Percentiles rank a stretch among this genome's conserved stretches.
These are phyloP conservation scores for Aureobasidium sp. DNA, from an alignment of 2,329 filamentous ascomycete genomes.

Conservation along the genomic window DNA sequence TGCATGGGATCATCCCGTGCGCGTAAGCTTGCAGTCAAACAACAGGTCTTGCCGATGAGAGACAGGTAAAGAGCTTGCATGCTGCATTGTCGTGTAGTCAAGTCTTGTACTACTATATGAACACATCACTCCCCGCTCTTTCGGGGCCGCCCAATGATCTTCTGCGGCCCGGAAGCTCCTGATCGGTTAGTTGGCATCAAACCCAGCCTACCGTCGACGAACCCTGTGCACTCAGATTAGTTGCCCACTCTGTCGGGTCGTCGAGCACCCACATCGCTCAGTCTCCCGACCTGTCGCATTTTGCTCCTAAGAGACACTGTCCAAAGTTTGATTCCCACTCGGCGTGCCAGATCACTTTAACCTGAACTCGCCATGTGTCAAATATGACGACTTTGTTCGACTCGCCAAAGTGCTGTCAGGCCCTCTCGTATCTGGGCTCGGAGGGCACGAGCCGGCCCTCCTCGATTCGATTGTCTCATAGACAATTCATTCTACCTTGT, in stretches of 20 bases:
- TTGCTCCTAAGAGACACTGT: not conserved
- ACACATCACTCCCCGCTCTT: conserved; percentile 9
- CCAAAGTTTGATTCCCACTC: conserved; percentile 10
- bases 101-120: conserved; percentile 12
- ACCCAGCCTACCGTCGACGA: conserved; percentile 15
- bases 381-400: not conserved
- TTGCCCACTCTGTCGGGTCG: conserved; percentile 6
- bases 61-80: conserved; percentile 13
- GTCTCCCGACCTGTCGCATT: conserved; percentile 12
- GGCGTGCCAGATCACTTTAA: not conserved
- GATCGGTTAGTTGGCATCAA: conserved; percentile 9
- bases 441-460: not conserved
- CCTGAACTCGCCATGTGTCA: not conserved
- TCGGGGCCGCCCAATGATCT: conserved; percentile 14
- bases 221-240: conserved; percentile 13
- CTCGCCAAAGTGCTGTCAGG: not conserved
- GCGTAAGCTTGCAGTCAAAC: conserved; percentile 4
- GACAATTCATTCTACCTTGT: conserved; percentile 10
- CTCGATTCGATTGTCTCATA: not conserved
- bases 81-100: conserved; percentile 15
- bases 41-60: conserved; percentile 14
- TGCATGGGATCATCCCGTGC: conserved; percentile 3
- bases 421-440: not conserved
- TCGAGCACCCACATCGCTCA: conserved; percentile 6
- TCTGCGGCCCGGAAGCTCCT: conserved; percentile 14